Conservation (phyloP, 2,329 filamentous ascomycete genomes). For the Apiospora phragmitis region DNA sequence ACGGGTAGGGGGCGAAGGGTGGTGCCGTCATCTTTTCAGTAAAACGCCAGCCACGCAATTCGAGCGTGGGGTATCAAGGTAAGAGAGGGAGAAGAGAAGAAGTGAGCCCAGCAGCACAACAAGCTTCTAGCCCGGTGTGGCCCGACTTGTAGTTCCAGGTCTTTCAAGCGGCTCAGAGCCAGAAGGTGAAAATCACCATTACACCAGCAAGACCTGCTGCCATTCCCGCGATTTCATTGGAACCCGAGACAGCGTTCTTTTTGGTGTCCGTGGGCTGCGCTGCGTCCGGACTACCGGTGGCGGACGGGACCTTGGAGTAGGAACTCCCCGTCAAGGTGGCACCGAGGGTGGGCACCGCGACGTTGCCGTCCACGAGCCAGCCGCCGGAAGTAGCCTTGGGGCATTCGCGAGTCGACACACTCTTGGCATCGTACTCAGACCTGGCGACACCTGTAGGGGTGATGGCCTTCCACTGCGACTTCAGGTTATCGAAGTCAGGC, state of each 20-base stretch:
- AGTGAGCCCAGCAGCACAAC: background rate
- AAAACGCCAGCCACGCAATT: background rate
- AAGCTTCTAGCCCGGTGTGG: background rate
- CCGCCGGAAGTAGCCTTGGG: slow-evolving; percentile 66
- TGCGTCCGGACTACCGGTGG: background rate
- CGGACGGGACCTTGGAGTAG: slow-evolving; percentile 34
- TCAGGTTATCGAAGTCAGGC: slow-evolving; percentile 79
- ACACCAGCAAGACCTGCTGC: slow-evolving; percentile 48
- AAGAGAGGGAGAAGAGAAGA: background rate
- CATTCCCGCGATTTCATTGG: slow-evolving; percentile 51
- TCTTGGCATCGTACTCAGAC: slow-evolving; percentile 63
- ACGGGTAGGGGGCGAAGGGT: background rate
- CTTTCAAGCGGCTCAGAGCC: slow-evolving; percentile 38
- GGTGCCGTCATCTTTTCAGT: background rate
- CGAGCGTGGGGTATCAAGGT: background rate
- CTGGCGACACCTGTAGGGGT: slow-evolving; percentile 68
- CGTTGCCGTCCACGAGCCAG: slow-evolving; percentile 74
- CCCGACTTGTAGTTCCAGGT: background rate
- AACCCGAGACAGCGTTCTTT: slow-evolving; percentile 44
- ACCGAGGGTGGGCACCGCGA: slow-evolving; percentile 69
- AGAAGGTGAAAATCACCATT: slow-evolving; percentile 54
- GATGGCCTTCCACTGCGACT: slow-evolving; percentile 72
- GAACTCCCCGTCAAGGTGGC: slow-evolving; percentile 41
- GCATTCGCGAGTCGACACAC: slow-evolving; percentile 66
- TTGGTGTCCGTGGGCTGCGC: slow-evolving; percentile 27